These are phyloP conservation scores for Stachybotrys elegans DNA, from an alignment of 2,329 filamentous ascomycete genomes.

Conservation along the genomic window DNA sequence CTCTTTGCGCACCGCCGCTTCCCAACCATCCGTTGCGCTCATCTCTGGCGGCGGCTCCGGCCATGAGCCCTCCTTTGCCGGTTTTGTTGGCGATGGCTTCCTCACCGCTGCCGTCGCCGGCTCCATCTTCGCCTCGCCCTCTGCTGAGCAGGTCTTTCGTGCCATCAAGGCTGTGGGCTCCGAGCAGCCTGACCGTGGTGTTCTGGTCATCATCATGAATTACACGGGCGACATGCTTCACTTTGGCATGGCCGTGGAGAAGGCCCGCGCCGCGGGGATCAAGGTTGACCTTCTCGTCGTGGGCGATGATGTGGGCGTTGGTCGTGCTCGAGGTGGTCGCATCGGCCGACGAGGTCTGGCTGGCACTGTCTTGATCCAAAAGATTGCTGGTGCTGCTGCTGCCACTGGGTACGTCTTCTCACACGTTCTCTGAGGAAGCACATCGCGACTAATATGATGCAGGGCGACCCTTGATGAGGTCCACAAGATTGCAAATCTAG, in stretches of 20 bases:
- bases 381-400: conserved; percentile 26
- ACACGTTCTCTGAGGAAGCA: background rate
- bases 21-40: conserved; percentile 25
- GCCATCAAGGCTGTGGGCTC: conserved; percentile 59
- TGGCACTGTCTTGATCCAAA: conserved; percentile 7
- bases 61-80: conserved; percentile 68
- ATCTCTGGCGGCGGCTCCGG: conserved; percentile 60
- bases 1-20: conserved; percentile 12
- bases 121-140: conserved; percentile 70
- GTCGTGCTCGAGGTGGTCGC: conserved; percentile 4
- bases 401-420: conserved; percentile 11
- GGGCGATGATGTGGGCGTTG: conserved; percentile 8
- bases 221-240: conserved; percentile 69
- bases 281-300: conserved; percentile 67
- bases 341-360: conserved; percentile 9
- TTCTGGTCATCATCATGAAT: conserved; percentile 70
- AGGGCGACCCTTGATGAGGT: conserved; percentile 36
- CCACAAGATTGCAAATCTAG: conserved; percentile 30
- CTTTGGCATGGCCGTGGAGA: conserved; percentile 71
- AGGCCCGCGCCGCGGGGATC: conserved; percentile 55
- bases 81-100: conserved; percentile 65
- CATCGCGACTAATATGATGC: background rate
- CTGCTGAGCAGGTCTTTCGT: conserved; percentile 64
- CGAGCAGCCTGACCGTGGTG: conserved; percentile 46
- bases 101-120: conserved; percentile 66